Conservation (phyloP, 352 stramenopile species). For the Globisporangium ultimum region DNA sequence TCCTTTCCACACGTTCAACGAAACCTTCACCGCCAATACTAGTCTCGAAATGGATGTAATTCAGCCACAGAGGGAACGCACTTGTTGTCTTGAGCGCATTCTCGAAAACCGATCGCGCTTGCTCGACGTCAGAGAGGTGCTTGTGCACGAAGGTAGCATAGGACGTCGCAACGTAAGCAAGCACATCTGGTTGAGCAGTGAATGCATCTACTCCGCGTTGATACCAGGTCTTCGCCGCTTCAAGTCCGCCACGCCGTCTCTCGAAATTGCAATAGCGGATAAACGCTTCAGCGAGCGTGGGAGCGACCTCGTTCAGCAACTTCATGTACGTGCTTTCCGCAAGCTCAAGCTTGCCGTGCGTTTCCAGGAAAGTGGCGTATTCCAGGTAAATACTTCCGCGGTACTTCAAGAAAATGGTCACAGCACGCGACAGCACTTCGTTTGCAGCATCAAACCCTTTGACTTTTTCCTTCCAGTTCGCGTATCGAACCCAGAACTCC, state of each 20-base stretch:
- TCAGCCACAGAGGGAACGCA: conserved; percentile 61
- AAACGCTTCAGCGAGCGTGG: conserved; percentile 61
- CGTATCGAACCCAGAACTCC: conserved; percentile 75
- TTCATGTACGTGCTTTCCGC: conserved; percentile 54
- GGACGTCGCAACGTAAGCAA: conserved; percentile 44
- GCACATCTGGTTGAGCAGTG: conserved; percentile 37
- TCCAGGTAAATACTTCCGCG: conserved; percentile 70
- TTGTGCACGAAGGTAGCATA: conserved; percentile 63
- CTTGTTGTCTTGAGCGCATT: conserved; percentile 35
- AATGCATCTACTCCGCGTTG: conserved; percentile 46
- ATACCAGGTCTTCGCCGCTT: conserved; percentile 49
- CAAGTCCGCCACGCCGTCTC: conserved; percentile 46
- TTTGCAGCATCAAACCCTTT: conserved; percentile 61
- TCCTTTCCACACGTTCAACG: conserved; percentile 31
- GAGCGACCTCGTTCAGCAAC: conserved; percentile 50
- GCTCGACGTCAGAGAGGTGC: conserved; percentile 29
- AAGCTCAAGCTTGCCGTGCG: conserved; percentile 44
- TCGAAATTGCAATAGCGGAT: conserved; percentile 72
- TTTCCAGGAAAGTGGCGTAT: conserved; percentile 69
- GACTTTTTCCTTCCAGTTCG: conserved; percentile 52
- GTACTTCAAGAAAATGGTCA: conserved; percentile 72
- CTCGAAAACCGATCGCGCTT: conserved; percentile 42
- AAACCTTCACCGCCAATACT: conserved; percentile 26
- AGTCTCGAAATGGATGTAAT: conserved; percentile 72
- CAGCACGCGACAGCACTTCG: conserved; percentile 56